Evolutionary conservation across 805 yeast species (phyloP), one percentile per base, ranked within the genome.

Genomic region (Sugiyamaella boreocaroliniensis): DNA sequence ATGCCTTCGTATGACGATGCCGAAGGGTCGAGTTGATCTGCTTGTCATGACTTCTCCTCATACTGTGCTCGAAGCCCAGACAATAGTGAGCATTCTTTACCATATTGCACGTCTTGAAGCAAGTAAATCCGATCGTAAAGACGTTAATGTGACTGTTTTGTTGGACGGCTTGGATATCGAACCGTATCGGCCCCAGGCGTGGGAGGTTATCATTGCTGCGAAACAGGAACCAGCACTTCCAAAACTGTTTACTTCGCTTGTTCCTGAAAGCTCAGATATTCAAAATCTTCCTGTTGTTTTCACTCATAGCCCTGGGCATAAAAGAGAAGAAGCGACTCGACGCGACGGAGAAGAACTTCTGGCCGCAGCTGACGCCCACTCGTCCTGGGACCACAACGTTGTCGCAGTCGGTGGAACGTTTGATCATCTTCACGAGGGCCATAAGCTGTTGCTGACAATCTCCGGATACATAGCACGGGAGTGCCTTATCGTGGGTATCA

Each of bases 381-480:
- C 41, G 34, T 15, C 51, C 37, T 53, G 46, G 43, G 52, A 40
- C n/a, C 47, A 49, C 34, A 42, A 55, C 32, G 57, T 55, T 4
- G 64, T 60, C 2, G 68, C 96, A 0, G 82, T 92, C 1, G 99
- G 99, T 0, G 99, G 99, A 0, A 93, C 99, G 0, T 93, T 93
- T 71, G 99, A 93, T 64, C 98, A 93, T 69, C 64, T 93, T 40
- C 99, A 93, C 61, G 95, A 86, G 64, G 99, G 98, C 0, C 99
- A 93, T 69, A 88, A 86, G 66, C 84, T 93, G 29, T 72, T 93
- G 26, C 73, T 93, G 9, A 82, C 93, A 0, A 73, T 86, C 54
- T 76, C 95, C 0, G 80, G 82, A 0, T 89, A 82, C 62, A 58
- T 87, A 7, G 74, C 95, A 0, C 61, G 68, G 2, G 59, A 66